Percentiles rank a stretch among this genome's conserved stretches.
Evolutionary conservation across 139 green algal genomes (phyloP).

Genomic region (Desmodesmus armatus): DNA sequence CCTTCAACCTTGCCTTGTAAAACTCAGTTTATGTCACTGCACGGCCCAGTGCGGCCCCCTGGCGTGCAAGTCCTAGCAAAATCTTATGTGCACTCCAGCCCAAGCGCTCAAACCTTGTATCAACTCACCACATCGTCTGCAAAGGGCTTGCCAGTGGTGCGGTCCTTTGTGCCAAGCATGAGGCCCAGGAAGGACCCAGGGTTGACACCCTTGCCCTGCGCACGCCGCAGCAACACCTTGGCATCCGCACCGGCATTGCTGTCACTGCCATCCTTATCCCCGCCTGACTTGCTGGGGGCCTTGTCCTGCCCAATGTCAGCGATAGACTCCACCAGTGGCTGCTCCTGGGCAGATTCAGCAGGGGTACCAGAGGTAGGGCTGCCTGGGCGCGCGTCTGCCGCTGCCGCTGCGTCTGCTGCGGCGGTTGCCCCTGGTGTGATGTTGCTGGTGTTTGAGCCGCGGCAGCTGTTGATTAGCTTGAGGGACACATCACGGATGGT

Average conservation of each 20-base stretch:
- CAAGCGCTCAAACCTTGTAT: no score
- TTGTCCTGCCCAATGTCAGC: not conserved
- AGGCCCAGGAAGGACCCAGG: conserved; percentile 66
- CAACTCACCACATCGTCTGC: conserved; percentile 24
- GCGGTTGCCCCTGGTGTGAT: not conserved
- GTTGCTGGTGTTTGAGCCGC: not conserved
- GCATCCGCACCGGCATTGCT: not conserved
- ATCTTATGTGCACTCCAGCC: no score
- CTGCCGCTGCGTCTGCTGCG: not conserved
- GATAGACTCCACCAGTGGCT: conserved; percentile 15
- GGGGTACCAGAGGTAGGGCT: not conserved
- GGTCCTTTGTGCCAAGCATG: conserved; percentile 51
- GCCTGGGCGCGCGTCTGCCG: not conserved
- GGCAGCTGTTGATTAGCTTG: conserved; percentile 5
- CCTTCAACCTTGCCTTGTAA: no score
- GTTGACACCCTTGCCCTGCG: conserved; percentile 1
- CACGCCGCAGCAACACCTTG: not conserved
- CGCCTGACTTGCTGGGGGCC: not conserved
- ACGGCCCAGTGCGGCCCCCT: no score
- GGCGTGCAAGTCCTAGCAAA: no score
- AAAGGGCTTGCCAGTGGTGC: conserved; percentile 39
- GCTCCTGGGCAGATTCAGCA: not conserved
- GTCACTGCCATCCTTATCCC: not conserved
- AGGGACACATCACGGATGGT: conserved; percentile 23
- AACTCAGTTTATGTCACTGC: no score